Evolutionary conservation across 805 yeast species (phyloP).

Genomic region (Hanseniaspora pseudoguilliermondii): DNA sequence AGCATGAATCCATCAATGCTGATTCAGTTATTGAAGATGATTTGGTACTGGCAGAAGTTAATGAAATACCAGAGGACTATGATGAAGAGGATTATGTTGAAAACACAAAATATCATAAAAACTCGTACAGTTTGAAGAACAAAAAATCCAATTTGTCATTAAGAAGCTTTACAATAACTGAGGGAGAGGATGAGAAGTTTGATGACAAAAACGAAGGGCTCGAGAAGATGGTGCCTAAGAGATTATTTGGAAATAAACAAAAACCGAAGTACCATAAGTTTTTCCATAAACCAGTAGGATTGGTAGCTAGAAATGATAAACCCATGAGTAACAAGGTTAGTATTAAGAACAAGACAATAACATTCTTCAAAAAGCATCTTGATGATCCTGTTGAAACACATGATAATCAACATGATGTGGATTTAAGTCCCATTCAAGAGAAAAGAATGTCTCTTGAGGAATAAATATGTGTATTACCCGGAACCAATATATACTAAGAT

Average conservation of each 20-base stretch:
- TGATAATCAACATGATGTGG: constrained; percentile 16
- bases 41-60: constrained; percentile 39
- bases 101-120: background rate
- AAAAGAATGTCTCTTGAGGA: constrained; percentile 22
- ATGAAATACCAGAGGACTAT: constrained; percentile 36
- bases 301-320: constrained; percentile 8
- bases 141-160: constrained; percentile 14
- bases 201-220: background rate
- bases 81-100: constrained; percentile 23
- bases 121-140: background rate
- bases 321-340: constrained; percentile 1
- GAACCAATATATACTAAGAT: background rate
- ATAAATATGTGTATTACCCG: constrained; percentile 15
- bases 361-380: constrained; percentile 13
- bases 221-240: background rate
- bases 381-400: background rate
- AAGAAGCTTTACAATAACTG: constrained; percentile 16
- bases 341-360: constrained; percentile 3
- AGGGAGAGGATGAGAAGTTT: constrained; percentile 15
- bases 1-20: constrained; percentile 16
- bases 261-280: constrained; percentile 1
- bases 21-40: constrained; percentile 26
- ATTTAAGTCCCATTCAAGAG: constrained; percentile 27
- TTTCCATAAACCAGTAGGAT: background rate
- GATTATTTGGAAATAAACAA: background rate